Conservation (phyloP, 2,329 filamentous ascomycete species). For the Grosmannia serpens region DNA sequence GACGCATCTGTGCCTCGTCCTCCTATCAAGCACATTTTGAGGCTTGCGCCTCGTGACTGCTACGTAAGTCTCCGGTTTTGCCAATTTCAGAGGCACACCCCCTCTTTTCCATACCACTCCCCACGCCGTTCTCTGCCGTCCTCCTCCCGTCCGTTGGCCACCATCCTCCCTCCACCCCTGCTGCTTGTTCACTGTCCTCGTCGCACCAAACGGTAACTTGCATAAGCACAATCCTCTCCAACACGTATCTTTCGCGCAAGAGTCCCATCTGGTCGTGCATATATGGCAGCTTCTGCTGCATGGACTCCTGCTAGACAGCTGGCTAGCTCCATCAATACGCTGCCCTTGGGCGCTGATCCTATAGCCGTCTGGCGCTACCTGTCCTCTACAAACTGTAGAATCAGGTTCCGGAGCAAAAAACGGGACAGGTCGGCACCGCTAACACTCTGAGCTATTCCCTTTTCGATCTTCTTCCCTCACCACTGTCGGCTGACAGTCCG, state of each 20-base stretch:
- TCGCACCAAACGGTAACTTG: neutral
- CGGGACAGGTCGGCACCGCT: neutral
- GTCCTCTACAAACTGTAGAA: neutral
- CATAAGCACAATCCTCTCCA: neutral
- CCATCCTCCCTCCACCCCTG: neutral
- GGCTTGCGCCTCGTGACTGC: slow-evolving; percentile 1
- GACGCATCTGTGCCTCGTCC: neutral
- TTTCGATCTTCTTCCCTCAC: neutral
- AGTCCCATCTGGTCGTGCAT: neutral
- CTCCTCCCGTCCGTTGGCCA: neutral
- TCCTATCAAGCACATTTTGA: neutral
- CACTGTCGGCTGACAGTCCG: neutral
- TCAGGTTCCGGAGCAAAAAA: neutral
- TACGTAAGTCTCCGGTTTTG: neutral
- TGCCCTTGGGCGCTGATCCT: neutral
- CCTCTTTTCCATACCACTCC: neutral
- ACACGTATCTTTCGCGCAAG: too few relatives aligned
- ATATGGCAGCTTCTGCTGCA: too few relatives aligned
- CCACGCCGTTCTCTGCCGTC: too few relatives aligned
- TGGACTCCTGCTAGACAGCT: slow-evolving; percentile 5
- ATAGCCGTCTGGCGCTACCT: neutral
- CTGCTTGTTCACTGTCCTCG: neutral
- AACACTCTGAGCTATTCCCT: neutral
- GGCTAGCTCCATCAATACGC: slow-evolving; percentile 3
- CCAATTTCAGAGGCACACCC: neutral